A percentile compares a stretch with the other conserved stretches of the same genome.
Evolutionary conservation across 2,329 filamentous ascomycete genomes (phyloP).

Genomic region (Davidsoniella neocaledoniae): DNA sequence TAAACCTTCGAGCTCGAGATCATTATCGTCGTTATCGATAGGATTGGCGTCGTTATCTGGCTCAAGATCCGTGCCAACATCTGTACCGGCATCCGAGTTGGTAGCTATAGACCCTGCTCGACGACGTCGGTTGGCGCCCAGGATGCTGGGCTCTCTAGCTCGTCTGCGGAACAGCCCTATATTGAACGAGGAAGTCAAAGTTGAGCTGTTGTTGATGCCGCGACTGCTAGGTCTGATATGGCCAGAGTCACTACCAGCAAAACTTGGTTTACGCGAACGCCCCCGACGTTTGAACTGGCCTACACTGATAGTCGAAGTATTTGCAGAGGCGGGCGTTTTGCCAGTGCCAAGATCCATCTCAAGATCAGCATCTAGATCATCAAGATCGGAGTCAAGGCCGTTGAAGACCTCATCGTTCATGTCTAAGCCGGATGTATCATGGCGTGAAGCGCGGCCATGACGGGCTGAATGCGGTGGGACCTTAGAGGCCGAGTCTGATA

Average conservation of each 20-base stretch:
- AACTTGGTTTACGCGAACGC: conserved; percentile 31
- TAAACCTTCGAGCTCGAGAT: conserved; percentile 25
- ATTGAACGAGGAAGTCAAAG: conserved; percentile 34
- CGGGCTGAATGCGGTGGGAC: not conserved
- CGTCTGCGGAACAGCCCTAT: conserved; percentile 41
- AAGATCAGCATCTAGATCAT: conserved; percentile 25
- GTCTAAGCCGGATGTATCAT: conserved; percentile 32
- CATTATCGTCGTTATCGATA: conserved; percentile 18
- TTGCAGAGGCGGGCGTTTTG: conserved; percentile 19
- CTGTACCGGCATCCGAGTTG: conserved; percentile 14
- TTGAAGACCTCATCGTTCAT: conserved; percentile 32
- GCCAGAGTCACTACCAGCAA: conserved; percentile 32
- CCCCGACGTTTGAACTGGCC: conserved; percentile 29
- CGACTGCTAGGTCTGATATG: conserved; percentile 37
- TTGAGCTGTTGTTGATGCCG: conserved; percentile 27
- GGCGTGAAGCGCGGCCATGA: conserved; percentile 14
- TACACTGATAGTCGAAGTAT: conserved; percentile 30
- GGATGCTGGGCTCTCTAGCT: conserved; percentile 42
- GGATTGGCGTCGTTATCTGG: conserved; percentile 19
- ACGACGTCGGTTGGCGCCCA: conserved; percentile 33
- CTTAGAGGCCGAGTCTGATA: not conserved
- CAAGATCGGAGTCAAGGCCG: conserved; percentile 20
- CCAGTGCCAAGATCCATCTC: conserved; percentile 11
- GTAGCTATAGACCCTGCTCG: conserved; percentile 14
- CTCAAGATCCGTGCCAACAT: conserved; percentile 11